Percentiles rank a stretch among this genome's conserved stretches.
Conservation (phyloP, 2,329 filamentous ascomycete genomes). For the Xylariaceae sp. region DNA sequence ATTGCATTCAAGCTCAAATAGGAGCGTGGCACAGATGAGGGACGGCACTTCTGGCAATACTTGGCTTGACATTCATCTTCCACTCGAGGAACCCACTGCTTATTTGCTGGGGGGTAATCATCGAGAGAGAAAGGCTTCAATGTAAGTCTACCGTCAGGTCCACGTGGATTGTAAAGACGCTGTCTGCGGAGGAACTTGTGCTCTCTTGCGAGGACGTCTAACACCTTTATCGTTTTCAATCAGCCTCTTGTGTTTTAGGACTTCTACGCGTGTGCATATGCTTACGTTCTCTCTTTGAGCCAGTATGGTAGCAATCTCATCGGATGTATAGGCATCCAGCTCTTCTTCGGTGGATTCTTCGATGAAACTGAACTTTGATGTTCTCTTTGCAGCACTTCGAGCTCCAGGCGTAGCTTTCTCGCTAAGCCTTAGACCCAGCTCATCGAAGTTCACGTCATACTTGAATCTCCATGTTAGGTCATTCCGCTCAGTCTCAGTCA, state of each 20-base stretch:
- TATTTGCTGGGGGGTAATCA: conserved; percentile 16
- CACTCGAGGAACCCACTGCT: conserved; percentile 36
- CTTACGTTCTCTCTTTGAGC: conserved; percentile 46
- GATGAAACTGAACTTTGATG: conserved; percentile 41
- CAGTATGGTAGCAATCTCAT: conserved; percentile 45
- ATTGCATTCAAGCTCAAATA: conserved; percentile 48
- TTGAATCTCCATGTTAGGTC: not conserved
- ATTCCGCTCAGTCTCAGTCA: not conserved
- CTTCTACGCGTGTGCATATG: conserved; percentile 28
- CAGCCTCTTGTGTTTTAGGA: not conserved
- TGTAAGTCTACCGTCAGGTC: conserved; percentile 1
- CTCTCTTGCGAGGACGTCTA: conserved; percentile 26
- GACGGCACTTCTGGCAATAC: conserved; percentile 46
- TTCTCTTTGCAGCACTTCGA: conserved; percentile 38
- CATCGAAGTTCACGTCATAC: conserved; percentile 23
- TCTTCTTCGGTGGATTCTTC: conserved; percentile 39
- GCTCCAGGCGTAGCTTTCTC: conserved; percentile 32
- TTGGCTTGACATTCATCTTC: conserved; percentile 45
- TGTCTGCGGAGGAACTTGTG: not conserved
- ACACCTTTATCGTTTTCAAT: conserved; percentile 27
- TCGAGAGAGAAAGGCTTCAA: conserved; percentile 19
- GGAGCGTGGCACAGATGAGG: conserved; percentile 38
- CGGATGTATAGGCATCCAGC: conserved; percentile 40
- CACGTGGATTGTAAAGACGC: conserved; percentile 22
- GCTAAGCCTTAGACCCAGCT: conserved; percentile 35